phyloP scores from a whole-genome alignment of 2,329 filamentous ascomycete species.

The Diaporthe destruens region DNA sequence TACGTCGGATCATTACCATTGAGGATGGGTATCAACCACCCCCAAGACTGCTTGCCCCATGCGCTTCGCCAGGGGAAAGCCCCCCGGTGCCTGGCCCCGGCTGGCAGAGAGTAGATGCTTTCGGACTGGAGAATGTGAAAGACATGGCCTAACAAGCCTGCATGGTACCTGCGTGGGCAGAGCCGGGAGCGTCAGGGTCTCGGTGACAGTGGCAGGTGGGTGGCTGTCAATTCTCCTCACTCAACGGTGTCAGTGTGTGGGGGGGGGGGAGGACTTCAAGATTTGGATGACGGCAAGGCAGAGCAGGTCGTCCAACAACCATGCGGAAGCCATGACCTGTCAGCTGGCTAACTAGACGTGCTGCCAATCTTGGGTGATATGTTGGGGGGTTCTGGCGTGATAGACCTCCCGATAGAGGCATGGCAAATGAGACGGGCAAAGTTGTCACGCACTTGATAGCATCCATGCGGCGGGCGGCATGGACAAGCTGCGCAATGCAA shows the following conservation, averaged over 20 bases:
- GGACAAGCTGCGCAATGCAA: neutral
- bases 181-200: conserved; percentile 1
- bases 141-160: neutral
- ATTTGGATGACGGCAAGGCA: neutral
- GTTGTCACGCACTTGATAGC: conserved; percentile 8
- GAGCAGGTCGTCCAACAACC: neutral
- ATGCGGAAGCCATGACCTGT: neutral
- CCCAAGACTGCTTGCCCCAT: neutral
- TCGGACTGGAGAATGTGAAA: neutral
- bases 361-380: neutral
- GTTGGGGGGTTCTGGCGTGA: neutral
- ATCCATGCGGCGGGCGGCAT: conserved; percentile 11
- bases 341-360: conserved; percentile 7
- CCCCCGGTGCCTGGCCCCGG: neutral
- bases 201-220: conserved; percentile 3
- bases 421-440: conserved; percentile 21
- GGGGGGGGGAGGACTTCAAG: neutral
- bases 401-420: neutral
- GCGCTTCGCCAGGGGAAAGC: neutral
- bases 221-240: conserved; percentile 16
- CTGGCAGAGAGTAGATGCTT: neutral
- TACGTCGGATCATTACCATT: neutral
- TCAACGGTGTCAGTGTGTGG: neutral
- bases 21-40: neutral
- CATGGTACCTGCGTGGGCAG: neutral